phyloP scores from a whole-genome alignment of 768 basidiomycete species.

The Mycena venus region DNA sequence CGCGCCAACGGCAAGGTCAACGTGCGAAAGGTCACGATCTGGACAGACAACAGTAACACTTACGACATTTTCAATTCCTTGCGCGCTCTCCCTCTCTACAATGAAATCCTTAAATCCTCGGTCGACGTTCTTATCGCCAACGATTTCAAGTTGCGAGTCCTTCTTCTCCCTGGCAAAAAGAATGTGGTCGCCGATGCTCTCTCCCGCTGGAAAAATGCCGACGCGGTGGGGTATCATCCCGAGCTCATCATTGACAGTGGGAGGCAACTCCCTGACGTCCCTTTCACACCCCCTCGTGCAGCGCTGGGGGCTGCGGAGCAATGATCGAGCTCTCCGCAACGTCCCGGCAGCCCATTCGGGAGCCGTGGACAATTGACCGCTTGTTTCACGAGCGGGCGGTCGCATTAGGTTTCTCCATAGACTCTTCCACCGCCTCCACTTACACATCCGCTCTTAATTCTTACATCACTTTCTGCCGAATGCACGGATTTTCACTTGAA shows the following conservation, averaged over 20 bases:
- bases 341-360: constrained; percentile 47
- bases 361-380: constrained; percentile 50
- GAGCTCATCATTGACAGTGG: neutral
- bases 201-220: constrained; percentile 34
- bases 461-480: constrained; percentile 43
- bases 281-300: constrained; percentile 42
- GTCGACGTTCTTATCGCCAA: constrained; percentile 28
- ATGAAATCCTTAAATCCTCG: constrained; percentile 30
- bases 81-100: constrained; percentile 25
- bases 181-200: constrained; percentile 46
- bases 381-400: constrained; percentile 44
- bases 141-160: constrained; percentile 37
- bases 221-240: neutral
- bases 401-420: constrained; percentile 40
- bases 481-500: constrained; percentile 43
- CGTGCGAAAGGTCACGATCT: constrained; percentile 30
- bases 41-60: constrained; percentile 40
- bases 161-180: constrained; percentile 35
- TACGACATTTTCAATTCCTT: constrained; percentile 38
- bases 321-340: constrained; percentile 27
- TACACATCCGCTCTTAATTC: constrained; percentile 52
- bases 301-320: constrained; percentile 44
- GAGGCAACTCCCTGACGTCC: neutral
- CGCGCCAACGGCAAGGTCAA: neutral
- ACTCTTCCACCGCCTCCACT: constrained; percentile 26